Conservation (phyloP, 2,329 filamentous ascomycete species). For the Cylindrodendrum hubeiense region DNA sequence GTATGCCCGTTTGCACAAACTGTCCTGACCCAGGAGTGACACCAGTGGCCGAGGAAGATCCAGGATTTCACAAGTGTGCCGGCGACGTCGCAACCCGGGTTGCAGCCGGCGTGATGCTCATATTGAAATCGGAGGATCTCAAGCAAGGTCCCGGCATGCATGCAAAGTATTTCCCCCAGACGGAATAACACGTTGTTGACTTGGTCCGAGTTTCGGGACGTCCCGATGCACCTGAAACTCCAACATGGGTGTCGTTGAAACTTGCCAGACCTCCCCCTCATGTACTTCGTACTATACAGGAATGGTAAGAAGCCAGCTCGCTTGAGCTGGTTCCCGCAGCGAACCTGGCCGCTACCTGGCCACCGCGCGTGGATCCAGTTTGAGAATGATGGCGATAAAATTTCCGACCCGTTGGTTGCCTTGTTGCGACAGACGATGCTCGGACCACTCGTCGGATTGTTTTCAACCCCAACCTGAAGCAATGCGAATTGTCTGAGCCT, state of each 20-base stretch:
- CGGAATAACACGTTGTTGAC: constrained; percentile 3
- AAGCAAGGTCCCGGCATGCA: neutral
- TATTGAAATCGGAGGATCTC: constrained; percentile 1
- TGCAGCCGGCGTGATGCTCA: neutral
- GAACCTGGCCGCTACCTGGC: constrained; percentile 1
- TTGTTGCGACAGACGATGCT: constrained; percentile 1
- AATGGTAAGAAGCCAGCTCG: constrained; percentile 15
- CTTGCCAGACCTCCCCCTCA: constrained; percentile 23
- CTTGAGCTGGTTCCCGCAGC: constrained; percentile 1
- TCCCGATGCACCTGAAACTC: constrained; percentile 42
- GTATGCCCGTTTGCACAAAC: neutral
- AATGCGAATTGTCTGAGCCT: constrained; percentile 12
- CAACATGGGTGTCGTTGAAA: constrained; percentile 25
- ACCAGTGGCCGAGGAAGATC: neutral
- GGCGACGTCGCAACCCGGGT: neutral
- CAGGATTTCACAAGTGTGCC: neutral
- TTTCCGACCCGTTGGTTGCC: constrained; percentile 6
- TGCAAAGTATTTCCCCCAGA: constrained; percentile 4
- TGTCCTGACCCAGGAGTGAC: constrained; percentile 3
- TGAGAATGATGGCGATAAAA: constrained; percentile 8
- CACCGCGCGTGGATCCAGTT: constrained; percentile 10
- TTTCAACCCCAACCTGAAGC: constrained; percentile 7
- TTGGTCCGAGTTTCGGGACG: constrained; percentile 28
- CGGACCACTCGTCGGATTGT: constrained; percentile 4
- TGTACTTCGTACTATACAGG: constrained; percentile 14